phyloP scores from a whole-genome alignment of 1,284 basidiomycete genomes.

The Cutaneotrichosporon cutaneum region DNA sequence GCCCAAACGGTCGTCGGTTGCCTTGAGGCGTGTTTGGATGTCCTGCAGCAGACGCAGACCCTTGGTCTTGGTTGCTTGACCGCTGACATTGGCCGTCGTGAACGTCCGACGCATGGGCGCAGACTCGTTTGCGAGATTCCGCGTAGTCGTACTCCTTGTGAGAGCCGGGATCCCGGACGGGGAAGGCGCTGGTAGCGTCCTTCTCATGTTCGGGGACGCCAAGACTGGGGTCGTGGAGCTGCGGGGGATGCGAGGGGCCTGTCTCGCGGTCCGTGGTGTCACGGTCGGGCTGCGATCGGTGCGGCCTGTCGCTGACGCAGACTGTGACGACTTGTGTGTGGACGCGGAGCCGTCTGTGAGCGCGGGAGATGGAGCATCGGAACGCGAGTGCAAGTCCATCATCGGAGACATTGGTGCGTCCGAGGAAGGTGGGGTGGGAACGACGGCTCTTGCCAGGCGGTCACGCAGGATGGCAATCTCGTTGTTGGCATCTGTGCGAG shows the following conservation, averaged over 20 bases:
- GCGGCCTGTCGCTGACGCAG: not conserved
- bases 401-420: slow-evolving; percentile 38
- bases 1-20: slow-evolving; percentile 45
- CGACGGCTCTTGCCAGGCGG: slow-evolving; percentile 53
- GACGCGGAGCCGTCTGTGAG: slow-evolving; percentile 10
- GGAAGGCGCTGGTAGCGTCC: slow-evolving; percentile 24
- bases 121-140: slow-evolving; percentile 29
- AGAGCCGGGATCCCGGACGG: slow-evolving; percentile 37
- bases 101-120: not conserved
- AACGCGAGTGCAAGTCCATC: slow-evolving; percentile 22
- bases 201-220: slow-evolving; percentile 12
- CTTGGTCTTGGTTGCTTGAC: slow-evolving; percentile 38
- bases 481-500: slow-evolving; percentile 60
- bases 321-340: slow-evolving; percentile 10
- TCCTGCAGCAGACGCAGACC: slow-evolving; percentile 44
- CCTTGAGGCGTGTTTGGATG: slow-evolving; percentile 43
- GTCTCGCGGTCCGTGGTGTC: slow-evolving; percentile 6
- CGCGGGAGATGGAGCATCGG: slow-evolving; percentile 10
- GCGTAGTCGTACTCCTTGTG: slow-evolving; percentile 39
- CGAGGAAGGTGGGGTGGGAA: slow-evolving; percentile 43
- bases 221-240: slow-evolving; percentile 7
- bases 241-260: slow-evolving; percentile 11
- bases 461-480: slow-evolving; percentile 81
- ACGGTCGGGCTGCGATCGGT: slow-evolving; percentile 14
- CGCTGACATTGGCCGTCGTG: slow-evolving; percentile 11